Base-by-base conservation (phyloP, 139 green algal species). In the Chara braunii region DNA sequence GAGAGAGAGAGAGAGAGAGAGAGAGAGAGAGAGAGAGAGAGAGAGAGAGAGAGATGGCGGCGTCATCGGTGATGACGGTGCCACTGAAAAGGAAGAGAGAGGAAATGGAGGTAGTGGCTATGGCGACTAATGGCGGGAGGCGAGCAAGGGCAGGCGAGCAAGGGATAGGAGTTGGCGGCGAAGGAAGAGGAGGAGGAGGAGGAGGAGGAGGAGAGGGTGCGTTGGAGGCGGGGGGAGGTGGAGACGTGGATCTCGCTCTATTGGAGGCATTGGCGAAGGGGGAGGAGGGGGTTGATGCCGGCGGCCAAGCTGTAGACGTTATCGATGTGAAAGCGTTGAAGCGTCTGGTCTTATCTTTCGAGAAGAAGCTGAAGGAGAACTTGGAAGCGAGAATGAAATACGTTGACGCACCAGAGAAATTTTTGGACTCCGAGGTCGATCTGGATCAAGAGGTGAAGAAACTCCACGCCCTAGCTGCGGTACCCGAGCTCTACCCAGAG, bases 361-460 rank as follows among this genome's bases (percentile, higher is more conserved):
- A 75, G 65, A 74, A 74, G 65, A 62, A 71, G 45, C 35, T 74
- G 1, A 33, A 23, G 22, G 65, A 74, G 14, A 74, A 74, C 26
- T 35, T 74, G 58, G 65, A 72, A 18, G 65, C 65, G 31, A 45
- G 65, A 2, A 62, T 74, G 14, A 72, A 71, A 26, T 83, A 94
- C 69, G 60, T 82, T 2, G 85, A 95, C 33, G 50, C 89, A 44
- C 92, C 92, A 0, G 80, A 90, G 40, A 84, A 82, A 48, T 98
- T 98, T 72, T 78, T 98, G 65, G 91, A 96, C 0, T 89, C 75
- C 11, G 92, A 98, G 81, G 68, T 97, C 22, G 91, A 97, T 33
- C 79, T 98, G 36, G 89, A 97, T 69, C 80, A 91, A 51, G 72
- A 84, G 64, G 51, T 80, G 23, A 73, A 77, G 61, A 64, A 64